Percentiles rank a stretch among this genome's conserved stretches.
Evolutionary conservation across 805 yeast species (phyloP).

Genomic region (Candida morakotiae): DNA sequence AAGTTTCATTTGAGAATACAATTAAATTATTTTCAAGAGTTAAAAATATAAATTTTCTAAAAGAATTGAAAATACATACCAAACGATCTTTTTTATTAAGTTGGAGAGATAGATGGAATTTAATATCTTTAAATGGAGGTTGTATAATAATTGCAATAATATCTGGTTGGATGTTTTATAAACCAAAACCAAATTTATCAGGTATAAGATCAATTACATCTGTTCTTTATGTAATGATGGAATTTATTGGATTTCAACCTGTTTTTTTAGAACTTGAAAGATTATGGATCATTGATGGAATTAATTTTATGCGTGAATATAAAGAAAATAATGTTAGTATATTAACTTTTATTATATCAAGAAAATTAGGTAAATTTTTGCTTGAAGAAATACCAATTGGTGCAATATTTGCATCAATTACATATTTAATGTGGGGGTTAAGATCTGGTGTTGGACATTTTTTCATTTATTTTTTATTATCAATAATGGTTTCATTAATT

Average conservation of each 20-base stretch:
- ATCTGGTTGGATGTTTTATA: slow-evolving; percentile 73
- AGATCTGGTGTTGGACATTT: slow-evolving; percentile 35
- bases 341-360: slow-evolving; percentile 59
- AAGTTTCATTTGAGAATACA: slow-evolving; percentile 1
- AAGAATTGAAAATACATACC: slow-evolving; percentile 30
- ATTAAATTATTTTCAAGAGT: slow-evolving; percentile 8
- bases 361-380: slow-evolving; percentile 61
- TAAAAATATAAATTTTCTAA: slow-evolving; percentile 20
- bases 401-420: slow-evolving; percentile 52
- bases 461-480: slow-evolving; percentile 59
- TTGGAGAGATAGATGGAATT: slow-evolving; percentile 29
- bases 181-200: slow-evolving; percentile 54
- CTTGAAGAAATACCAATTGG: slow-evolving; percentile 69
- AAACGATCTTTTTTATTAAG: slow-evolving; percentile 30
- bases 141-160: slow-evolving; percentile 50
- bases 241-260: slow-evolving; percentile 38
- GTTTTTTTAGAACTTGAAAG: slow-evolving; percentile 36
- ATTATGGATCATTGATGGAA: slow-evolving; percentile 35
- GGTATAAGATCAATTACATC: slow-evolving; percentile 61
- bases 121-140: slow-evolving; percentile 37
- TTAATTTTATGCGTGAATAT: slow-evolving; percentile 51
- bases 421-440: slow-evolving; percentile 78
- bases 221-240: slow-evolving; percentile 32
- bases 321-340: slow-evolving; percentile 66
- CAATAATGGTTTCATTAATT: slow-evolving; percentile 50